These are phyloP conservation scores for Panicum virgatum DNA, from an alignment of 202 grass and related monocot genomes.

Conservation along the genomic window DNA sequence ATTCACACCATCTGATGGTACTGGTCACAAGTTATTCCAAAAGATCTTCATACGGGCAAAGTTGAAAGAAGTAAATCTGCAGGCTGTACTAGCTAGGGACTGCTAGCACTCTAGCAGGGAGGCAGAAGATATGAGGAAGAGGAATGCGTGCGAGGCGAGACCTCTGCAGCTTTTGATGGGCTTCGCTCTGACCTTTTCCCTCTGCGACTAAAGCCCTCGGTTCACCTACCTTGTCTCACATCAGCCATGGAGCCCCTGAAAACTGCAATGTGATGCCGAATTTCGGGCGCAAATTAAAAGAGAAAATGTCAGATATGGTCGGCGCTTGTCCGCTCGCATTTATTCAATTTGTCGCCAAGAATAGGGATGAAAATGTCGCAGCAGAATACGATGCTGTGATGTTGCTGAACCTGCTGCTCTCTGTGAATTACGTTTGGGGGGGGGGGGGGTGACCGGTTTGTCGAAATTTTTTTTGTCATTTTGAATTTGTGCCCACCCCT, in stretches of 20 bases:
- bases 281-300: not conserved
- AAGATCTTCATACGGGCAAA: not conserved
- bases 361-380: not conserved
- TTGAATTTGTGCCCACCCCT: no score
- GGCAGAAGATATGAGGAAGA: not conserved
- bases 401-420: not conserved
- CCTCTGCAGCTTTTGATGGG: not conserved
- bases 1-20: not conserved
- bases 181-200: no score
- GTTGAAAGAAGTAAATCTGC: not conserved
- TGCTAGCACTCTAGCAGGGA: not conserved
- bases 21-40: conserved; percentile 36
- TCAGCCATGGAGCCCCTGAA: conserved; percentile 1
- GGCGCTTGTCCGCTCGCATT: not conserved
- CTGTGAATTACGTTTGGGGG: no score
- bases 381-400: not conserved
- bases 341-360: not conserved
- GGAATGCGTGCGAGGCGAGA: not conserved
- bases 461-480: no score
- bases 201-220: not conserved
- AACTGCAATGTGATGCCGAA: conserved; percentile 1
- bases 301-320: not conserved
- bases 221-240: not conserved
- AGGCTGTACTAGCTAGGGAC: no score
- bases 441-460: no score